Evolutionary conservation across 805 yeast genomes (phyloP), one percentile per base, ranked within the genome.

Genomic region (Priceomyces castillae): DNA sequence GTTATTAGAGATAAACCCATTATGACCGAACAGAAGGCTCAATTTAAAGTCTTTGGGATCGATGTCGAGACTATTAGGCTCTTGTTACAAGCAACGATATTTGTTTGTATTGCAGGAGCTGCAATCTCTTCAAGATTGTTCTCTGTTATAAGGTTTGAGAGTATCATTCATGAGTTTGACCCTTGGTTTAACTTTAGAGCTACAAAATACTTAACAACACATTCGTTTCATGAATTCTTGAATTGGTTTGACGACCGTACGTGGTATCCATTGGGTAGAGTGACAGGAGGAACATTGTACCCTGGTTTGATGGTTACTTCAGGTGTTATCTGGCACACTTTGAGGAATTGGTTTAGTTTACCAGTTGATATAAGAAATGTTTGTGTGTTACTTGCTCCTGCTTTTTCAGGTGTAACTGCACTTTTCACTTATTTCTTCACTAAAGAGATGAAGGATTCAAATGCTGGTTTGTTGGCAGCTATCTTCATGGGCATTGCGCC

Each of bases 231-330:
- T 72, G 90, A 90, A 52, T 95, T 94, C 59, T 76, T 95, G 58
- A 94, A 94, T 65, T 94, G 99, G 99, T 94, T 94, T 58, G 99
- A 94, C 64, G 97, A 92, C 64, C 81, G 96, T 61, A 92, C 99
- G 15, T 94, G 99, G 99, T 94, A 94, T 65, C 99, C 99, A 15
- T 75, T 94, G 53, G 99, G 99, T 16, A 80, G 99, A 70, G 99
- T 94, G 59, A 94, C 99, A 10, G 99, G 99, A 54, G 99, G 99
- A 46, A 95, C 99, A 1, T 68, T 94, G 49, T 94, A 95, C 60
- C 99, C 99, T 3, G 99, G 99, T 6, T 73, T 95, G 52, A 94
- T 94, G 99, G 96, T 95, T 19, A 89, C 99, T 3, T 82, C 95
- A n/a, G 95, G 96, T 17, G 76, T 87, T 17, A 83, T 95, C 45